Conservation (phyloP, 2,329 filamentous ascomycete genomes). For the Arthrobotrys entomopaga region DNA sequence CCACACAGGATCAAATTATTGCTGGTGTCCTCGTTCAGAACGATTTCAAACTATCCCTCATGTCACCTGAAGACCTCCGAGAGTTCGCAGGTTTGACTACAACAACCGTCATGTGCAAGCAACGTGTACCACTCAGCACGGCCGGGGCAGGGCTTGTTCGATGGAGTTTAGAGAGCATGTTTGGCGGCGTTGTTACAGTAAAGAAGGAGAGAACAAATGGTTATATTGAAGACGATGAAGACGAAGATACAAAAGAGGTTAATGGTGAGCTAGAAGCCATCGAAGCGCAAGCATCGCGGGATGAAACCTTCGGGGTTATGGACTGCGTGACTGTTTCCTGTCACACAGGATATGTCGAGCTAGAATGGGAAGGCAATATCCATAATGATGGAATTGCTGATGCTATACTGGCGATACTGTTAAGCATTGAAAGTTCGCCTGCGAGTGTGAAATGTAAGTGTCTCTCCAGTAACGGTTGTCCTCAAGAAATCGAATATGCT, state of each 20-base stretch:
- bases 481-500: constrained; percentile 63
- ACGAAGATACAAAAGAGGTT: constrained; percentile 61
- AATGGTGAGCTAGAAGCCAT: constrained; percentile 58
- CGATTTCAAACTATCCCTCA: constrained; percentile 95
- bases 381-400: constrained; percentile 99
- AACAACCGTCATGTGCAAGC: constrained; percentile 90
- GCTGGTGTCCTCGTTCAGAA: constrained; percentile 95
- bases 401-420: constrained; percentile 89
- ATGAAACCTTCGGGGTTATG: constrained; percentile 77
- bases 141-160: constrained; percentile 90
- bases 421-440: constrained; percentile 91
- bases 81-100: constrained; percentile 98
- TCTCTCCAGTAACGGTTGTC: background rate
- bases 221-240: constrained; percentile 63
- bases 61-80: constrained; percentile 94
- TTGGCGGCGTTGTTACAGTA: constrained; percentile 77
- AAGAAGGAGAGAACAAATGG: constrained; percentile 58
- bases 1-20: constrained; percentile 72
- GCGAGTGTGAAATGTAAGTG: constrained; percentile 87
- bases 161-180: constrained; percentile 94
- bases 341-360: constrained; percentile 80
- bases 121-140: constrained; percentile 85
- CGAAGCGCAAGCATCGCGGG: constrained; percentile 61
- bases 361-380: constrained; percentile 98
- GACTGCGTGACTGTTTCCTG: constrained; percentile 87